phyloP scores from a whole-genome alignment of 306 rosid genomes.

The Sophora flavescens region DNA sequence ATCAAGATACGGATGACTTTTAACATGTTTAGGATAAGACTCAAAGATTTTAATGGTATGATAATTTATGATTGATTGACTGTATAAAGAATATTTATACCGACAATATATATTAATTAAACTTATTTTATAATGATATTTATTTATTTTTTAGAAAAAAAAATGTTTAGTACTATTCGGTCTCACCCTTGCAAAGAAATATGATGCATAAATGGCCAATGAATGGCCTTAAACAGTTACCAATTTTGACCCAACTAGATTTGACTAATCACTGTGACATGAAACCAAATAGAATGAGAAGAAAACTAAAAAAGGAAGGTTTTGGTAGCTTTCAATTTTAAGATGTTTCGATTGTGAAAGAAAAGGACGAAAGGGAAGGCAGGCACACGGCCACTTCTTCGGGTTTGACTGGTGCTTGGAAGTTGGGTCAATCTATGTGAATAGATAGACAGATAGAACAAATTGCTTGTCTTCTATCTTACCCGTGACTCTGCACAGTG shows the following conservation, averaged over 20 bases:
- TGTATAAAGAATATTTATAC: too few species aligned
- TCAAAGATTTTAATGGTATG: too few species aligned
- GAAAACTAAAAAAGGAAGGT: conserved; percentile 8
- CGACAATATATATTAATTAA: too few species aligned
- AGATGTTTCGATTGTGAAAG: conserved; percentile 14
- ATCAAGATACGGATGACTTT: too few species aligned
- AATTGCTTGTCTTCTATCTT: not conserved
- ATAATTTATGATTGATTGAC: too few species aligned
- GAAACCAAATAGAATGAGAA: not conserved
- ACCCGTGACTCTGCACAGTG: conserved; percentile 32
- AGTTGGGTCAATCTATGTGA: conserved; percentile 17
- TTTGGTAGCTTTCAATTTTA: conserved; percentile 28
- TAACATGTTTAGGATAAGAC: too few species aligned
- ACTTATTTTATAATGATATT: too few species aligned
- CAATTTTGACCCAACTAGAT: conserved; percentile 20
- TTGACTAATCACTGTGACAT: conserved; percentile 29
- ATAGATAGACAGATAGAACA: not conserved
- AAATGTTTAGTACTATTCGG: not conserved
- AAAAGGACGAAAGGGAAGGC: conserved; percentile 28
- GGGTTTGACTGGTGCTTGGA: conserved; percentile 29
- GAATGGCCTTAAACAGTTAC: conserved; percentile 24
- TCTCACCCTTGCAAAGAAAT: not conserved
- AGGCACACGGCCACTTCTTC: conserved; percentile 8
- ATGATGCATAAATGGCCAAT: not conserved
- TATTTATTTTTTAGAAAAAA: too few species aligned